Percentiles rank a stretch among this genome's conserved stretches.
Conservation (phyloP, 768 basidiomycete species). For the Trametes coccinea region DNA sequence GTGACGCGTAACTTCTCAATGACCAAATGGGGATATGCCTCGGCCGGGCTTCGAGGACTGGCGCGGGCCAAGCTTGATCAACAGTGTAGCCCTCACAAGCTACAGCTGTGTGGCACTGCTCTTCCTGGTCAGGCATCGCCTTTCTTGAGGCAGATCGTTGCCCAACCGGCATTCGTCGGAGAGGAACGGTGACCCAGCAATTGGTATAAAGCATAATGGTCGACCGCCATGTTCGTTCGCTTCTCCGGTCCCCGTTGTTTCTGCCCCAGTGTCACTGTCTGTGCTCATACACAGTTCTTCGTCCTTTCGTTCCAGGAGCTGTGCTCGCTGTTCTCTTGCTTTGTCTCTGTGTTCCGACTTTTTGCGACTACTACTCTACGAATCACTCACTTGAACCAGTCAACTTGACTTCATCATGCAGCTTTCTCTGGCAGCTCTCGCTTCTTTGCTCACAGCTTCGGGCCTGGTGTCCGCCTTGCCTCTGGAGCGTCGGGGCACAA, state of each 20-base stretch:
- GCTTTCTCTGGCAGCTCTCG: slow-evolving; percentile 7
- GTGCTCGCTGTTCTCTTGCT: slow-evolving; percentile 9
- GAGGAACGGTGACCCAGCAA: too few species aligned
- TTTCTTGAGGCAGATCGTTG: too few species aligned
- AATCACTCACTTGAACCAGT: neutral
- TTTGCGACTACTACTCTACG: neutral
- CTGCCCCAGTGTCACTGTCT: neutral
- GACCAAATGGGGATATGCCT: too few species aligned
- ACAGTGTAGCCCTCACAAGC: too few species aligned
- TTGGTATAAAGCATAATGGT: slow-evolving; percentile 1
- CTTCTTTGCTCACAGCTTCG: slow-evolving; percentile 13
- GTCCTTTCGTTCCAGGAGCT: slow-evolving; percentile 14
- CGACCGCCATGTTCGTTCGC: neutral
- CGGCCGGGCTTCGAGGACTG: too few species aligned
- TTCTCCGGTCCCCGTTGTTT: slow-evolving; percentile 9
- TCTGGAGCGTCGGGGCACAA: slow-evolving; percentile 7
- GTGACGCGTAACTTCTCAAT: too few species aligned
- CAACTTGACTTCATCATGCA: slow-evolving; percentile 1
- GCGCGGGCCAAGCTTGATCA: too few species aligned
- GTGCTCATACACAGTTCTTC: neutral
- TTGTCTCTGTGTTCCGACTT: neutral
- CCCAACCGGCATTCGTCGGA: too few species aligned
- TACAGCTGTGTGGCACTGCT: neutral
- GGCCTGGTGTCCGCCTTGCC: slow-evolving; percentile 12
- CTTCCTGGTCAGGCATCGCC: neutral